Base-by-base conservation (phyloP, 31 red algal genomes). In the Endocladia muricata region DNA sequence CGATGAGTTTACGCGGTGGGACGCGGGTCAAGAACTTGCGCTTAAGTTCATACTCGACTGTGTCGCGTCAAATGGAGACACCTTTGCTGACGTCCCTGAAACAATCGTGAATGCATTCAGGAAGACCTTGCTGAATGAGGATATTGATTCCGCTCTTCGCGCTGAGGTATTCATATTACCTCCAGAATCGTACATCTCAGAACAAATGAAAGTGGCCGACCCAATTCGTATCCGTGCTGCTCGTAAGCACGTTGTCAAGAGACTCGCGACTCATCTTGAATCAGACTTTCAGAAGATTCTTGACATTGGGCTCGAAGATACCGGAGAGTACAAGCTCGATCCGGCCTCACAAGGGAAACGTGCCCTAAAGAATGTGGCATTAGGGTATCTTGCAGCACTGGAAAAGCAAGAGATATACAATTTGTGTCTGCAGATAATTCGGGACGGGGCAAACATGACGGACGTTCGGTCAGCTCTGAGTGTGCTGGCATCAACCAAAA, bases 1-100 rank as follows among this genome's bases (percentile, higher is more conserved):
- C 9, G 90, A 99, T 81, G 88, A 89, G 33, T 99, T 99, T 43
- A 86, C 83, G 41, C 74, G 89, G 1, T 99, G 92, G 92, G 96
- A 98, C 33, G 74, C 91, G 35, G 86, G 88, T 23, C 96, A 98
- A 61, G 82, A 76, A 41, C 84, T 98, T 6, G 55, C 64, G 3
- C 48, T 90, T 23, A 47, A 79, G 37, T 72, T 83, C 25, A 88
- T 97, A 34, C 61, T 93, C n/a, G 73, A 89, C 29, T 67, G 44
- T 40, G 52, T 87, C 9, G 82, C 25, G 19, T 35, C 41, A 23
- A 57, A 55, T 1, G 48, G 55, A 26, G 58, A 74, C 6, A 21
- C 41, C 34, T 77, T 82, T 43, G 25, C 23, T 34, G 26, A 79
- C 3, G 60, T 90, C 2, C 73, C 69, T 0, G 68, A 78, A 3